phyloP scores from a whole-genome alignment of 148 eudicot genomes.

The Persicaria tinctoria region DNA sequence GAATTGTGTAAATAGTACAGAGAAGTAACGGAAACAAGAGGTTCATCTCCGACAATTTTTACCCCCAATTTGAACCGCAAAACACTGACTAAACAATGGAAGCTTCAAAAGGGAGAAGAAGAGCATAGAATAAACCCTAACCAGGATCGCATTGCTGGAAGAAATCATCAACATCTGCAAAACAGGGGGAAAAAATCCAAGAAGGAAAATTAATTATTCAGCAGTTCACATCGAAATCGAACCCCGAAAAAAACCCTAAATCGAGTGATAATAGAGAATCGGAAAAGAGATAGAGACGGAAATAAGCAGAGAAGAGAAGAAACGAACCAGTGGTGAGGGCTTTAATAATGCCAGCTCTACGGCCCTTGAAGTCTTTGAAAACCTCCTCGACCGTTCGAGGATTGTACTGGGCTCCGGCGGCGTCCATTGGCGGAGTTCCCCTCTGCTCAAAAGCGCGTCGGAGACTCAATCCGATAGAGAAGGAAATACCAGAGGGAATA shows the following conservation, averaged over 20 bases:
- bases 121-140: too few species aligned
- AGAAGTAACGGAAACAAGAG: too few species aligned
- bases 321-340: conserved; percentile 21
- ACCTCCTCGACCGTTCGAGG: conserved; percentile 34
- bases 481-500: too few species aligned
- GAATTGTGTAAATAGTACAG: too few species aligned
- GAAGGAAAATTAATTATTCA: not conserved
- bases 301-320: not conserved
- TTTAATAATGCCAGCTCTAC: conserved; percentile 31
- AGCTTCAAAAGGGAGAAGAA: too few species aligned
- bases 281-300: not conserved
- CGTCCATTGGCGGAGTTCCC: conserved; percentile 15
- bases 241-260: not conserved
- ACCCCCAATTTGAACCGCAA: too few species aligned
- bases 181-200: not conserved
- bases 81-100: too few species aligned
- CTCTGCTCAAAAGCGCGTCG: not conserved
- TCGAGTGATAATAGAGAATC: not conserved
- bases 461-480: too few species aligned
- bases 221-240: not conserved
- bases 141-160: too few species aligned
- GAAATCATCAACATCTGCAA: too few species aligned
- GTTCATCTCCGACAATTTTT: too few species aligned
- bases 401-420: conserved; percentile 19
- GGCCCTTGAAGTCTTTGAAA: conserved; percentile 34